Conservation (phyloP, 148 eudicot genomes). For the Vaccinium vitisidaea region DNA sequence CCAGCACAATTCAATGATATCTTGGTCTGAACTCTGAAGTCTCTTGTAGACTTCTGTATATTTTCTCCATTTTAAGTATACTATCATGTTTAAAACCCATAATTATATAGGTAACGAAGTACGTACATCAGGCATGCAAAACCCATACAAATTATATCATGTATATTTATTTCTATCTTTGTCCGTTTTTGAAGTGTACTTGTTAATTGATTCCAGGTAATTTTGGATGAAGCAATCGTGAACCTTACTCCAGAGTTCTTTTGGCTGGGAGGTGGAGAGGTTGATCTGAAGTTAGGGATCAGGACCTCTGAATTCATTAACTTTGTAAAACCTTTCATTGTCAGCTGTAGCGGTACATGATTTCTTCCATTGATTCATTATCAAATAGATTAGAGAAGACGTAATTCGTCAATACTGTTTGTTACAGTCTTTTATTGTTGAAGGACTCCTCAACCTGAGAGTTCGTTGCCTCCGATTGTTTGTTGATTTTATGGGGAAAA, state of each 20-base stretch:
- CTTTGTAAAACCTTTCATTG: conserved; percentile 66
- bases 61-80: background rate
- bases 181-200: background rate
- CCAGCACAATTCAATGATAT: conserved; percentile 9
- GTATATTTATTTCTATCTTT: background rate
- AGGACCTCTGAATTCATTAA: conserved; percentile 72
- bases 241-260: conserved; percentile 88
- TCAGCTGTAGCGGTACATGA: conserved; percentile 66
- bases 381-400: background rate
- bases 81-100: background rate
- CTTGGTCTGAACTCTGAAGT: background rate
- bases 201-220: conserved; percentile 54
- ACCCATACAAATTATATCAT: background rate
- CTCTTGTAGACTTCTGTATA: background rate
- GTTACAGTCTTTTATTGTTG: background rate
- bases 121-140: background rate
- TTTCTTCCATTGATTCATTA: background rate
- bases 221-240: conserved; percentile 88
- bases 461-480: background rate
- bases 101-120: background rate
- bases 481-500: conserved; percentile 6
- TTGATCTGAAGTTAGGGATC: conserved; percentile 82
- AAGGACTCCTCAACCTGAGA: background rate
- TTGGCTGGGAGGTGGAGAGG: conserved; percentile 98
- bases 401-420: background rate